Base-by-base conservation (phyloP, 2,329 filamentous ascomycete species). In the Neopestalotiopsis clavispora region DNA sequence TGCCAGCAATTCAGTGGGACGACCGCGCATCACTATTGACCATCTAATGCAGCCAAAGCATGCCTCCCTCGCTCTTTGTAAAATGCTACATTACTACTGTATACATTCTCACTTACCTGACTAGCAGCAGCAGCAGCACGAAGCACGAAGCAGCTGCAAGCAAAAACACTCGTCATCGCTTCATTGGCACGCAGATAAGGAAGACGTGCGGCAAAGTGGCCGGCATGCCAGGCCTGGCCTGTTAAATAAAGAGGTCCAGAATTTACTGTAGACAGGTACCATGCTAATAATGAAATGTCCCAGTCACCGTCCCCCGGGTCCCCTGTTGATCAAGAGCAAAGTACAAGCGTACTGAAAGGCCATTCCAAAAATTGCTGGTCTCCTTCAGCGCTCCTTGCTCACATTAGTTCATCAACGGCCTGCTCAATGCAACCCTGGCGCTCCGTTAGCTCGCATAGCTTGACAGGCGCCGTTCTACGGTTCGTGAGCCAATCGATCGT, bases 361-460 rank as follows among this genome's bases (percentile, higher is more conserved):
- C 13, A 28, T 28, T 28, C 23, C 23, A 28, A 28, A 28, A 28
- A 28, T 57, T 58, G 42, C 63, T 66, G 42, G 23, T 28, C 52
- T 45, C 40, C 20, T 17, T 42, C 63, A 23, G 63, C 30, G 63
- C 63, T 66, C 63, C 63, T 57, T 66, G 63, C 14, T 66, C 45
- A 57, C 42, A 56, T 58, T 61, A 67, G 65, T 57, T 59, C 38
- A 59, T 65, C 61, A n/a, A 23, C 65, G 28, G 65, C 68, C 59
- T 62, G 58, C 66, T 68, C 40, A 62, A 74, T 73, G 71, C 69
- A 69, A 73, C 73, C 72, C 66, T 72, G 68, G 67, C 63, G 66
- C 70, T 74, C 75, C 76, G 75, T 78, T 77, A 69, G 73, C 72
- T 72, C 74, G 75, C 76, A 77, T 76, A 71, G 72, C 74, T 72